Percentiles rank a stretch among this genome's conserved stretches.
phyloP scores from a whole-genome alignment of 306 rosid genomes.

The Cicer judaicum region DNA sequence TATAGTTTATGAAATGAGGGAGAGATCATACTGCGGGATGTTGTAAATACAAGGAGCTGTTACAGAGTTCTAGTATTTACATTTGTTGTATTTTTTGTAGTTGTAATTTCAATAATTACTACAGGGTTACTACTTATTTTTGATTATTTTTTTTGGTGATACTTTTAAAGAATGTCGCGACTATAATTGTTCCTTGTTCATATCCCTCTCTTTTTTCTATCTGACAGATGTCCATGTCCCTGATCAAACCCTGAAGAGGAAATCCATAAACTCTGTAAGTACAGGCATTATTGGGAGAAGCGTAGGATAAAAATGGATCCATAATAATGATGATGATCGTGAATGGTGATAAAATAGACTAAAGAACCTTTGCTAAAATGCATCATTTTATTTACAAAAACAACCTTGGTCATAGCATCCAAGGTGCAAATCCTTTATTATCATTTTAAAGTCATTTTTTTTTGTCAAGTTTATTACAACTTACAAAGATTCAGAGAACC shows the following conservation, averaged over 20 bases:
- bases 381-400: background rate
- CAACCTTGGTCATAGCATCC: background rate
- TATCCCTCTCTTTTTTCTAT: background rate
- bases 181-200: background rate
- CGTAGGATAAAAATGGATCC: background rate
- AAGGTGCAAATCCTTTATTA: slow-evolving; percentile 3
- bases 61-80: slow-evolving; percentile 42
- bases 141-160: background rate
- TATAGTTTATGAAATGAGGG: background rate
- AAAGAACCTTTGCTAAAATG: background rate
- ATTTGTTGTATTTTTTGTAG: slow-evolving; percentile 32
- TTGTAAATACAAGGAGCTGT: slow-evolving; percentile 50
- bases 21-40: slow-evolving; percentile 42
- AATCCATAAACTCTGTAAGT: background rate
- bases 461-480: background rate
- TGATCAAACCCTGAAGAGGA: background rate
- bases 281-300: too few species aligned
- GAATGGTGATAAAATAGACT: background rate
- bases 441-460: background rate
- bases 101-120: slow-evolving; percentile 39
- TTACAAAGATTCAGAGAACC: background rate
- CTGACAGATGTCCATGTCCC: background rate
- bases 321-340: background rate
- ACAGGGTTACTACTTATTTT: background rate
- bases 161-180: background rate